Evolutionary conservation across 208 protist species (phyloP), one percentile per base, ranked within the genome.

Genomic region (Acanthamoeba sp.): DNA sequence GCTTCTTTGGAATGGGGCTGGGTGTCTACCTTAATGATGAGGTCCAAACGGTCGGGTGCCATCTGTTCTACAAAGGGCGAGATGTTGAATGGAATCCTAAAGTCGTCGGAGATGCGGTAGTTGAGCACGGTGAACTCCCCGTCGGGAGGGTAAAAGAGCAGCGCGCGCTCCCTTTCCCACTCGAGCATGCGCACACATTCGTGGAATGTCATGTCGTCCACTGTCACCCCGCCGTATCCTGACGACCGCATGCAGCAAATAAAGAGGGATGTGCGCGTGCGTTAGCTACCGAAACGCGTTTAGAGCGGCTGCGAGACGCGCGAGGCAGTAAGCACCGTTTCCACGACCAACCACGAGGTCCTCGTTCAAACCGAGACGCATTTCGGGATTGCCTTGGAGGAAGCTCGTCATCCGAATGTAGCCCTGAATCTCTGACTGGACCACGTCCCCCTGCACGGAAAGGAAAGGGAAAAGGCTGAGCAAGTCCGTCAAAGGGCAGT

Each of bases 91-190:
- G 98, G 98, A 64, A 97, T 88, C 2, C 45, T 20, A n/a, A 94
- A 91, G 0, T 95, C 66, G 24, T 84, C 36, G 52, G 96, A 92
- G 64, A 98, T 94, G 59, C 96, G 96, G 96, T 99, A 99, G 64
- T 98, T 98, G 97, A 99, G 98, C 7, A 99, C 95, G 14, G 97
- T 97, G 88, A 98, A 99, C 69, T 98, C 98, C 24, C 98, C 97
- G 14, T 98, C 95, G 5, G 97, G 96, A 2, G 98, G 98, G 14
- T 96, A 88, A 90, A 99, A 96, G 12, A 95, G 94, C 4, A 99
- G 94, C 52, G 96, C 91, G 6, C 96, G 93, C 10, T 97, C 89
- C 4, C 57, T 57, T 29, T 99, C 98, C 62, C 99, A 99, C 29
- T 95, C 55, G 32, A 95, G 91, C 36, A 97, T 82, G 88, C 98